Percentiles rank a stretch among this genome's conserved stretches.
Evolutionary conservation across 768 basidiomycete species (phyloP).

Genomic region (Suillus weaverae): DNA sequence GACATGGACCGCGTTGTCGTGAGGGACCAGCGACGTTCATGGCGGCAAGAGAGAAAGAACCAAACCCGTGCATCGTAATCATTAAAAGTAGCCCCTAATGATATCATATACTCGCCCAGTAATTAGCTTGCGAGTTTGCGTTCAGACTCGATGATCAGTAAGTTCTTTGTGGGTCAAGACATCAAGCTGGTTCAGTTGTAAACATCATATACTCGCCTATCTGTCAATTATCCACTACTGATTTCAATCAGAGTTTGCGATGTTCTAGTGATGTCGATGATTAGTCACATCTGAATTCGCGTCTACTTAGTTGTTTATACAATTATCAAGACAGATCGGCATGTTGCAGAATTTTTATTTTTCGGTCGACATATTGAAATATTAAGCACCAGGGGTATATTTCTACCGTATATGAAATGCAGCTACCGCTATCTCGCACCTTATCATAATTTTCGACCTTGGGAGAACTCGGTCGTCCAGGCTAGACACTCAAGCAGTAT

Average conservation of each 20-base stretch:
- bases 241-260: neutral
- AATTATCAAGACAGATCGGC: neutral
- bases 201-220: neutral
- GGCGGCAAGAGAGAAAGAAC: neutral
- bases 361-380: neutral
- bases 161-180: too few relatives aligned
- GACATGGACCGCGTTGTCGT: neutral
- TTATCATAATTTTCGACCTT: neutral
- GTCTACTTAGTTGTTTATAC: neutral
- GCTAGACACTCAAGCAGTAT: neutral
- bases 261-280: too few relatives aligned
- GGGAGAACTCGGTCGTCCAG: neutral
- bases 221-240: neutral
- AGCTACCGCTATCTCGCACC: neutral
- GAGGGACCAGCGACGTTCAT: constrained; percentile 30
- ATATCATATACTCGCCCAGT: neutral
- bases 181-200: too few relatives aligned
- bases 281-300: neutral
- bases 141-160: too few relatives aligned
- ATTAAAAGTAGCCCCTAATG: neutral
- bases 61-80: neutral
- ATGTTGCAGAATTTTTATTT: neutral
- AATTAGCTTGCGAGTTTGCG: too few relatives aligned
- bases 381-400: neutral
- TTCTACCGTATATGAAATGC: neutral